A percentile compares a stretch with the other conserved stretches of the same genome.
Conservation (phyloP, 192 early-diverging fungal species). For the Linnemannia exigua region DNA sequence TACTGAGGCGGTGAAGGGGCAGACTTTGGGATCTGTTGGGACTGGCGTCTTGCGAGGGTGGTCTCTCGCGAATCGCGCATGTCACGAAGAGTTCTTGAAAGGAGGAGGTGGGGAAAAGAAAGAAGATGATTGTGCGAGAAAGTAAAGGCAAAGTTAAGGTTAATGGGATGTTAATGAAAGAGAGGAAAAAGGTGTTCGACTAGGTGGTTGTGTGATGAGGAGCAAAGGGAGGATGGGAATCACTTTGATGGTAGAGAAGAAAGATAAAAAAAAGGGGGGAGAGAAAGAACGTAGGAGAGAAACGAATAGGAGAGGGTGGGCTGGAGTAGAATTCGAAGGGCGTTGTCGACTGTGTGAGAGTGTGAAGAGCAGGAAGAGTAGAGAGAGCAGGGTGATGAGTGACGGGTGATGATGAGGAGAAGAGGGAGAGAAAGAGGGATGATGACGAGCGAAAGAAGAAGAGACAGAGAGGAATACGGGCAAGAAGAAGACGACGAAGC, state of each 20-base stretch:
- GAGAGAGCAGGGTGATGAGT: neutral
- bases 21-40: conserved; percentile 34
- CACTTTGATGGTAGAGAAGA: neutral
- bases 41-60: conserved; percentile 35
- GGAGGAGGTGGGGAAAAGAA: neutral
- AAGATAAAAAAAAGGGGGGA: neutral
- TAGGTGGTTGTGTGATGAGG: too few species aligned
- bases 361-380: neutral
- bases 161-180: neutral
- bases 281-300: neutral
- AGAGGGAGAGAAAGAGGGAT: neutral
- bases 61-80: conserved; percentile 42
- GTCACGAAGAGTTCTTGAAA: neutral
- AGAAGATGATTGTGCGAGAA: neutral
- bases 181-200: neutral
- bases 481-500: neutral
- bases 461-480: neutral
- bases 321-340: neutral
- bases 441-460: neutral
- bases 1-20: neutral
- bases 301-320: neutral
- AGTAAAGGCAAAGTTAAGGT: neutral
- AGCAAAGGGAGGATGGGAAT: neutral
- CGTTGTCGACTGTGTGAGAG: too few species aligned
- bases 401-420: neutral